These are phyloP conservation scores for Wickerhamomyces tratensis DNA, from an alignment of 805 yeast genomes.

Conservation along the genomic window DNA sequence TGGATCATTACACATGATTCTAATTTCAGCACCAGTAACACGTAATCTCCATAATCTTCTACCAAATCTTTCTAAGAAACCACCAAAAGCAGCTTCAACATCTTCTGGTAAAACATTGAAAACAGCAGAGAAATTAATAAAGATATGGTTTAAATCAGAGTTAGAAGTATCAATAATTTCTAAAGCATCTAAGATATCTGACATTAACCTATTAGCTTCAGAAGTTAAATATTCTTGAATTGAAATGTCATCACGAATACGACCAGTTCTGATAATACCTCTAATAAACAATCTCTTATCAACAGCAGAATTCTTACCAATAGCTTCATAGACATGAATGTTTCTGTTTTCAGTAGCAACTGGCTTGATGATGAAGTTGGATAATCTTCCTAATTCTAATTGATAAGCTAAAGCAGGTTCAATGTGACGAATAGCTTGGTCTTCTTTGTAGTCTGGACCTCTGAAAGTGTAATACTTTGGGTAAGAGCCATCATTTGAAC, in stretches of 20 bases:
- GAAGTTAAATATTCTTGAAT: constrained; percentile 92
- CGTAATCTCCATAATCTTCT: constrained; percentile 94
- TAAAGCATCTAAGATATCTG: constrained; percentile 89
- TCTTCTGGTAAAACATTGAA: constrained; percentile 92
- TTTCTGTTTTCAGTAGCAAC: constrained; percentile 94
- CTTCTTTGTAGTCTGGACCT: constrained; percentile 79
- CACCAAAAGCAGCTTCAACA: constrained; percentile 96
- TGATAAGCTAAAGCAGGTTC: constrained; percentile 99
- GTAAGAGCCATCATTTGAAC: constrained; percentile 74
- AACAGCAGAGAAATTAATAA: constrained; percentile 93
- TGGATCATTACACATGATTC: constrained; percentile 91
- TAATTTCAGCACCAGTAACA: constrained; percentile 94
- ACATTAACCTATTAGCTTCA: constrained; percentile 93
- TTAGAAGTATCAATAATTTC: constrained; percentile 91
- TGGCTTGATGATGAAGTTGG: constrained; percentile 91
- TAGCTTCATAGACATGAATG: constrained; percentile 94
- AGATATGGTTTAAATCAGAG: constrained; percentile 93
- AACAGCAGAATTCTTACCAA: constrained; percentile 85
- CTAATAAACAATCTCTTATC: constrained; percentile 96
- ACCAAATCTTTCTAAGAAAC: constrained; percentile 95
- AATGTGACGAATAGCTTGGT: constrained; percentile 90
- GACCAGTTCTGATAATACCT: constrained; percentile 95
- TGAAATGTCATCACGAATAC: constrained; percentile 85
- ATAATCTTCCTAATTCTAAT: constrained; percentile 86
- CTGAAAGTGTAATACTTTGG: constrained; percentile 95